A percentile compares a stretch with the other conserved stretches of the same genome.
These are phyloP conservation scores for Rubus idaeus DNA, from an alignment of 306 rosid genomes.

Conservation along the genomic window DNA sequence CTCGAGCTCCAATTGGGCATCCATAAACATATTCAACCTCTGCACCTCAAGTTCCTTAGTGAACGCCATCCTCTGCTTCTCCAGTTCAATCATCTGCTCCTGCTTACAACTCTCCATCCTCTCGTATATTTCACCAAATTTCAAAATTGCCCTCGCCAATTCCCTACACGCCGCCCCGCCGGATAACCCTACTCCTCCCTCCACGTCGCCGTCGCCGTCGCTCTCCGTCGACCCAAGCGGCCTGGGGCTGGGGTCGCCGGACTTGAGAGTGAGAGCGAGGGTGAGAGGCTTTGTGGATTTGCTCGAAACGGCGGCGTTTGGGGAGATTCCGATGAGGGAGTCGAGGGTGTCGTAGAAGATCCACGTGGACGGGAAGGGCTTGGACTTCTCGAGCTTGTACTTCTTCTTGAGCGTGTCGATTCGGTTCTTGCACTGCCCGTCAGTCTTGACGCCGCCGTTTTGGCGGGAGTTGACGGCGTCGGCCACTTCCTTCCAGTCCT, in stretches of 20 bases:
- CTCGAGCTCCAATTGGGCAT: conserved; percentile 44
- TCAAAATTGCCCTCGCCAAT: conserved; percentile 46
- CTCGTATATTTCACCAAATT: conserved; percentile 51
- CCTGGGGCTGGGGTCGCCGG: conserved; percentile 6
- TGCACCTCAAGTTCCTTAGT: conserved; percentile 44
- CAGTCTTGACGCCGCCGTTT: conserved; percentile 33
- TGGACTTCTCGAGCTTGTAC: conserved; percentile 49
- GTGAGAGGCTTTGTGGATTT: conserved; percentile 5
- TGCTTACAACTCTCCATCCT: conserved; percentile 44
- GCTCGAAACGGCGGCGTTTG: conserved; percentile 11
- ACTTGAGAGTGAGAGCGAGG: conserved; percentile 22
- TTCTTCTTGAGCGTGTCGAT: conserved; percentile 57
- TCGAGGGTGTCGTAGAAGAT: conserved; percentile 39
- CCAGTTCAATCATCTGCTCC: conserved; percentile 46
- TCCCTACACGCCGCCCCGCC: conserved; percentile 40
- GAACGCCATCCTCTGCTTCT: conserved; percentile 56
- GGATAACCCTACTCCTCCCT: conserved; percentile 26
- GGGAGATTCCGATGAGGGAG: conserved; percentile 26
- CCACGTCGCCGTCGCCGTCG: neutral
- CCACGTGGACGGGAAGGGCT: conserved; percentile 43
- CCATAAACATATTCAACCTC: conserved; percentile 51
- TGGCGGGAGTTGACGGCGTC: conserved; percentile 33
- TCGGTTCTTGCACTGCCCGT: conserved; percentile 52
- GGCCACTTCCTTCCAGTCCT: conserved; percentile 55
- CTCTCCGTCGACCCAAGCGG: neutral